Evolutionary conservation across 208 protist genomes (phyloP), one percentile per base, ranked within the genome.

Genomic region (Zelonia costaricensis): DNA sequence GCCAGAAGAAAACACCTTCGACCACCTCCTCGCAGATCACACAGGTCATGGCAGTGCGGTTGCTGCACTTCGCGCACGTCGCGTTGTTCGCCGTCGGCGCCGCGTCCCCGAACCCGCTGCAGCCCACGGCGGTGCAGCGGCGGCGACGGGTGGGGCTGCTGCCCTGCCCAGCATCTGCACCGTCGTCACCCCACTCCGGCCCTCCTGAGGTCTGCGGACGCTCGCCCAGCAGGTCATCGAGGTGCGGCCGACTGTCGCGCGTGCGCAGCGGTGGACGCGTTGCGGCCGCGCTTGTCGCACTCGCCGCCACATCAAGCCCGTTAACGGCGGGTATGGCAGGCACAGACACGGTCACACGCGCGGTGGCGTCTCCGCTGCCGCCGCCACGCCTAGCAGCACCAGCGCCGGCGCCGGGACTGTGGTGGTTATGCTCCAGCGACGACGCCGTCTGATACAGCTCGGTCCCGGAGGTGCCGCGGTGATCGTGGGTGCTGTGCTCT

Each of bases 21-120:
- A 95, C 89, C 25, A 88, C 69, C 55, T 86, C 79, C 57, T 92
- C 80, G 28, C 89, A 95, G 15, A 95, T 85, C 18, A 90, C 86
- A 60, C 89, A 95, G 12, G 55, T 75, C 82, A 90, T 91, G 3
- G 74, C 72, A 23, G 51, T 46, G 15, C 38, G 53, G 69, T 70
- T 77, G 59, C 60, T 46, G 66, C 82, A 90, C 40, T 44, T 47
- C 2, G 57, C 65, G 58, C 88, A 94, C 15, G 65, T 48, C 12
- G 88, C 88, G 49, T 92, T 94, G 36, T 86, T 72, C 18, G 71
- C 64, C 10, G 59, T 33, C 33, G 51, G 18, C 15, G 38, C 48
- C n/a, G 35, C 44, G 28, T 16, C 20, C n/a, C n/a, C n/a, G 33
- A 18, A 39, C 44, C 27, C 13, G 20, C n/a, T 36, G 31, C 46